Evolutionary conservation across 257 asterid species (phyloP).

Genomic region (Linaria vulgaris): DNA sequence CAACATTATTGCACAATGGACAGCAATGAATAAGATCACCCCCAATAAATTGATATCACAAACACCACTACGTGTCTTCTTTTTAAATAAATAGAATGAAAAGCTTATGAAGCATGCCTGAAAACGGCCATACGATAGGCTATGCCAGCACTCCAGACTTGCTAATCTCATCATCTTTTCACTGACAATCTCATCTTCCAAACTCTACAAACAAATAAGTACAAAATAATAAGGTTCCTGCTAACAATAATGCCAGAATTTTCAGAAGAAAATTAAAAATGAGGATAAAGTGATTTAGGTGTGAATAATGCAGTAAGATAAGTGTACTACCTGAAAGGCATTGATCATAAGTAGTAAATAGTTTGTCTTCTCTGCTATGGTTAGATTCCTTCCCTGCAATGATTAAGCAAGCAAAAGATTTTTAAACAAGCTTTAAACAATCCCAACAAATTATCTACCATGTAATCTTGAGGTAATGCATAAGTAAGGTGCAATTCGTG

Average conservation of each 20-base stretch:
- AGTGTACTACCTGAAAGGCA: conserved; percentile 78
- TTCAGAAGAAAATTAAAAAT: conserved; percentile 10
- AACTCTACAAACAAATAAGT: conserved; percentile 51
- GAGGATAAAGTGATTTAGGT: conserved; percentile 10
- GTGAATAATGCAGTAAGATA: conserved; percentile 15
- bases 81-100: neutral
- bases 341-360: conserved; percentile 96
- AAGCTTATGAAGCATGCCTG: conserved; percentile 49
- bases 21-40: conserved; percentile 11
- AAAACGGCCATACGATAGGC: conserved; percentile 90
- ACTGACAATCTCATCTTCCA: conserved; percentile 94
- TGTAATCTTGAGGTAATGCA: conserved; percentile 6
- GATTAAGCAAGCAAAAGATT: conserved; percentile 23
- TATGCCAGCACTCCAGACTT: conserved; percentile 91
- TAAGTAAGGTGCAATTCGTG: conserved; percentile 17
- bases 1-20: conserved; percentile 19
- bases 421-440: conserved; percentile 3
- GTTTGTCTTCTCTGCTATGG: conserved; percentile 87
- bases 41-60: neutral
- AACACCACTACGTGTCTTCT: neutral
- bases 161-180: conserved; percentile 86
- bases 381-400: conserved; percentile 85
- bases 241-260: conserved; percentile 17
- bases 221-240: conserved; percentile 23
- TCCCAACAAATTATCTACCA: conserved; percentile 9